phyloP scores from a whole-genome alignment of 352 stramenopile species.

The Pythium sp. region DNA sequence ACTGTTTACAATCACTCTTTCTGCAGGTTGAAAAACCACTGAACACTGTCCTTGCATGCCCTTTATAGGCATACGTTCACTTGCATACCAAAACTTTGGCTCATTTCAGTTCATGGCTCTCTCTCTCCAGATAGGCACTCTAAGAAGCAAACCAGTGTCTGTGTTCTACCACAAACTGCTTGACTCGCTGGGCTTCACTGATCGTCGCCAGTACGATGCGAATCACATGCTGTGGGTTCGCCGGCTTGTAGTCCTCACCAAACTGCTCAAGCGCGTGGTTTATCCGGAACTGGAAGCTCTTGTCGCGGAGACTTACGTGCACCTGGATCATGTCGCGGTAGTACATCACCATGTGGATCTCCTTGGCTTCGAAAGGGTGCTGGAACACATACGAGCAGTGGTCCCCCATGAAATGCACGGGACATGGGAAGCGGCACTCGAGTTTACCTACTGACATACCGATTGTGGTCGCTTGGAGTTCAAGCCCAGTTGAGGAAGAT shows the following conservation, averaged over 20 bases:
- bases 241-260: slow-evolving; percentile 53
- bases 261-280: slow-evolving; percentile 49
- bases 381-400: slow-evolving; percentile 70
- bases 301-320: slow-evolving; percentile 35
- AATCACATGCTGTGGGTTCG: slow-evolving; percentile 59
- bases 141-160: slow-evolving; percentile 7
- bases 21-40: too few relatives aligned
- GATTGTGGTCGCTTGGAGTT: slow-evolving; percentile 50
- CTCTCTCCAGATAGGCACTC: background rate
- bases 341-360: slow-evolving; percentile 76
- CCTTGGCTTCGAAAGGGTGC: slow-evolving; percentile 63
- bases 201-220: slow-evolving; percentile 49
- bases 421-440: slow-evolving; percentile 61
- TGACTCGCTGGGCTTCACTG: slow-evolving; percentile 42
- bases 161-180: slow-evolving; percentile 32
- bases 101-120: background rate
- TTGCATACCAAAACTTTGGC: background rate
- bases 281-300: slow-evolving; percentile 50
- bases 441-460: slow-evolving; percentile 49
- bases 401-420: slow-evolving; percentile 43
- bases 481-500: background rate
- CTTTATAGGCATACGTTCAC: background rate
- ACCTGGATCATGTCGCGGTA: slow-evolving; percentile 64
- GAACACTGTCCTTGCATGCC: background rate
- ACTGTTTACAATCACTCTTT: background rate